phyloP scores from a whole-genome alignment of 2,329 filamentous ascomycete species.

The Aureobasidium sp. region DNA sequence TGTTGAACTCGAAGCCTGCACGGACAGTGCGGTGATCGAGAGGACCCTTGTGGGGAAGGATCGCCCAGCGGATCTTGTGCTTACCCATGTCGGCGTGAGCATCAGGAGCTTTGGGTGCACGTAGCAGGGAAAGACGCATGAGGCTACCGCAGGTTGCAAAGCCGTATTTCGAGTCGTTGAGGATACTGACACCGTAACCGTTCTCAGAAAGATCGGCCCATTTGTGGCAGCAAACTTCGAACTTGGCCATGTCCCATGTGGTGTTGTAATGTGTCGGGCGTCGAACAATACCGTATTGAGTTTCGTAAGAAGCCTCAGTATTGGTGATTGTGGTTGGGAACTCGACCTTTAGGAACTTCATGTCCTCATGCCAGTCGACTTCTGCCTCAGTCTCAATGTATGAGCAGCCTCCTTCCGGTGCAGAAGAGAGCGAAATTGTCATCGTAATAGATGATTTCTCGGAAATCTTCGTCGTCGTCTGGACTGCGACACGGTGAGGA shows the following conservation, averaged over 20 bases:
- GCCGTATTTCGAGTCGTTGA: constrained; percentile 94
- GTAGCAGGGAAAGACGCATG: constrained; percentile 81
- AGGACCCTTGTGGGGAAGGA: constrained; percentile 70
- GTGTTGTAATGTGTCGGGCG: constrained; percentile 98
- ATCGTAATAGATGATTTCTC: constrained; percentile 79
- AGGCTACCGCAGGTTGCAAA: constrained; percentile 82
- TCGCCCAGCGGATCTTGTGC: constrained; percentile 81
- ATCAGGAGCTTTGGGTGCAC: constrained; percentile 86
- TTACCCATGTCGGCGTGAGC: constrained; percentile 82
- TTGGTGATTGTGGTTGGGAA: constrained; percentile 89
- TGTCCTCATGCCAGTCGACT: constrained; percentile 94
- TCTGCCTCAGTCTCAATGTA: constrained; percentile 72
- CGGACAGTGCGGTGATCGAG: constrained; percentile 67
- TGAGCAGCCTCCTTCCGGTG: constrained; percentile 47
- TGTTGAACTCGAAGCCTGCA: constrained; percentile 85
- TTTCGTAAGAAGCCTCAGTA: constrained; percentile 90
- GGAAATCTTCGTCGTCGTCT: constrained; percentile 80
- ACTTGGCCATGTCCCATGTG: constrained; percentile 94
- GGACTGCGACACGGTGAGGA: constrained; percentile 68
- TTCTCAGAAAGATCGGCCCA: constrained; percentile 85
- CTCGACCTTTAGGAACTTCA: constrained; percentile 98
- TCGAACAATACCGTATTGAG: constrained; percentile 79
- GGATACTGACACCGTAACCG: constrained; percentile 80
- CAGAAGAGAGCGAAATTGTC: constrained; percentile 68
- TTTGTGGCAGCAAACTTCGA: constrained; percentile 92